These are phyloP conservation scores for Farysia itapuensis DNA, from an alignment of 1,284 basidiomycete species.

Conservation along the genomic window DNA sequence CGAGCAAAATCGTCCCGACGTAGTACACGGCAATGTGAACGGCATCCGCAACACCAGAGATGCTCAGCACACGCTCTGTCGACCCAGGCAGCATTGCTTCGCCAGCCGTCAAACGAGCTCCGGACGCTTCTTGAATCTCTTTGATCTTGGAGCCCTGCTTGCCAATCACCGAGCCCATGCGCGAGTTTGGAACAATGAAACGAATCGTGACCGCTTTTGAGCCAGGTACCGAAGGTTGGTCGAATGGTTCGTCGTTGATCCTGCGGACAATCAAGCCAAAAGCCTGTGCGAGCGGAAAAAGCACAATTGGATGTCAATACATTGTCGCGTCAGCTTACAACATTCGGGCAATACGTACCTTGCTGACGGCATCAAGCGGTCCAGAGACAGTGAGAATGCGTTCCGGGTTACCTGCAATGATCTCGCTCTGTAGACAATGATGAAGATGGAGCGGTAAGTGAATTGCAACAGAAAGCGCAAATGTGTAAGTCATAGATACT, in stretches of 20 bases:
- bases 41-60: slow-evolving; percentile 98
- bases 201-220: slow-evolving; percentile 98
- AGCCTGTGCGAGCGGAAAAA: slow-evolving; percentile 67
- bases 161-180: slow-evolving; percentile 99
- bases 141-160: slow-evolving; percentile 98
- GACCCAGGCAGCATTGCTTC: slow-evolving; percentile 98
- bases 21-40: slow-evolving; percentile 99
- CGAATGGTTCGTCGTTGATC: slow-evolving; percentile 99
- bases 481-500: slow-evolving; percentile 20
- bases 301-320: background rate
- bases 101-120: slow-evolving; percentile 90
- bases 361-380: slow-evolving; percentile 95
- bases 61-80: slow-evolving; percentile 89
- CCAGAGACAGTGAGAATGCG: slow-evolving; percentile 96
- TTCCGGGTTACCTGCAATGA: slow-evolving; percentile 80
- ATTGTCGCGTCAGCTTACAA: no score
- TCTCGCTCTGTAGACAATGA: slow-evolving; percentile 56
- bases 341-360: slow-evolving; percentile 69
- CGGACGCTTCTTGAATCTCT: slow-evolving; percentile 98
- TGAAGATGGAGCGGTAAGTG: no score
- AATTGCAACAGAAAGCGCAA: no score
- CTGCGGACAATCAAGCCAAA: slow-evolving; percentile 97
- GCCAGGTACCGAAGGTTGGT: slow-evolving; percentile 93
- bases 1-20: slow-evolving; percentile 93
- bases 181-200: slow-evolving; percentile 93